Percentiles rank a stretch among this genome's conserved stretches.
Conservation (phyloP, 352 stramenopile species). For the Phytophthora colocasiae region DNA sequence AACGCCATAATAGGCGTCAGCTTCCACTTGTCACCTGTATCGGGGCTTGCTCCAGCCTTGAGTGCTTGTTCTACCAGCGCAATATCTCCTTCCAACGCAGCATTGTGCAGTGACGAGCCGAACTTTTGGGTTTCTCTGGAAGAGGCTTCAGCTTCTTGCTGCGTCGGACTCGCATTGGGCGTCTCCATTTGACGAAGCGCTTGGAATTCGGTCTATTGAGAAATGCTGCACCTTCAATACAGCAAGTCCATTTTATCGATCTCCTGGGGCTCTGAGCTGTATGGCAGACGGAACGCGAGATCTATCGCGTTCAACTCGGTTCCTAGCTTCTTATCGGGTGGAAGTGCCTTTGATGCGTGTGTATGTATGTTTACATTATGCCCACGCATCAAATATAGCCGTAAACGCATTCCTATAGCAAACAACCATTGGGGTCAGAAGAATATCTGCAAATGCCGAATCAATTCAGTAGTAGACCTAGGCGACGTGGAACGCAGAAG, state of each 20-base stretch:
- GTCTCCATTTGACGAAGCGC: constrained; percentile 3
- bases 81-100: constrained; percentile 17
- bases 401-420: neutral
- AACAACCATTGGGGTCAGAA: no score
- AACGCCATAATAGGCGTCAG: constrained; percentile 34
- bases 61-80: constrained; percentile 21
- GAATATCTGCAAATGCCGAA: no score
- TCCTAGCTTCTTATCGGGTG: neutral
- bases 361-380: neutral
- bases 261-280: neutral
- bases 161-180: neutral
- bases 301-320: neutral
- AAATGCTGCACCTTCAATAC: neutral
- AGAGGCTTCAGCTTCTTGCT: no score
- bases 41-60: constrained; percentile 18
- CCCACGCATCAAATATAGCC: constrained; percentile 5
- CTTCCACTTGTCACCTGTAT: constrained; percentile 21
- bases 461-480: no score
- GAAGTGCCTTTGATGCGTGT: neutral
- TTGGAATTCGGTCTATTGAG: neutral
- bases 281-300: neutral
- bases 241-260: neutral
- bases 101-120: constrained; percentile 19
- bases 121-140: constrained; percentile 1
- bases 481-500: no score